Percentiles rank a stretch among this genome's conserved stretches.
phyloP scores from a whole-genome alignment of 2,329 filamentous ascomycete genomes.

The Coniochaeta pulveracea region DNA sequence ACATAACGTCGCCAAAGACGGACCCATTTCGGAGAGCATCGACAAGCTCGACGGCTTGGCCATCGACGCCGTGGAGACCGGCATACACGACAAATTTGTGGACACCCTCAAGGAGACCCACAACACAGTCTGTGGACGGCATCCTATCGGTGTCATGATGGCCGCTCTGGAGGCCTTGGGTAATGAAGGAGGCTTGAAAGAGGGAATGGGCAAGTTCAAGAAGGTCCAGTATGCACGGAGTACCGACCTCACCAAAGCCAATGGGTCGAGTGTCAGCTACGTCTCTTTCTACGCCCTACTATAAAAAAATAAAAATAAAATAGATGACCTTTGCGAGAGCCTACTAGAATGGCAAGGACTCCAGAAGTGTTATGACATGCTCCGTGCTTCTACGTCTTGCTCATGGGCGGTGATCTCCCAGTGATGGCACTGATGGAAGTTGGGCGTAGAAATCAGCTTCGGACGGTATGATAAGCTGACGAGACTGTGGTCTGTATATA shows the following conservation, averaged over 20 bases:
- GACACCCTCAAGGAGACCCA: conserved; percentile 57
- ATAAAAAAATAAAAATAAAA: too few species aligned
- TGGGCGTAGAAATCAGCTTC: too few species aligned
- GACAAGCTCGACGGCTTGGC: conserved; percentile 66
- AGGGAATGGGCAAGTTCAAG: conserved; percentile 48
- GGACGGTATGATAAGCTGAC: too few species aligned
- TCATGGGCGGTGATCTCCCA: too few species aligned
- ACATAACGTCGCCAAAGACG: conserved; percentile 4
- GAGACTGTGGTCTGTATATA: too few species aligned
- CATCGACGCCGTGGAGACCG: conserved; percentile 75
- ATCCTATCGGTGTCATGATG: conserved; percentile 91
- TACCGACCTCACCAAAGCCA: conserved; percentile 53
- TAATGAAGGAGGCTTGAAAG: conserved; percentile 19
- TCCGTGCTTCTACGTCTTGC: too few species aligned
- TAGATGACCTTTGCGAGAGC: too few species aligned
- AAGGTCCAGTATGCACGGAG: conserved; percentile 86
- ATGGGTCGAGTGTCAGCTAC: conserved; percentile 87
- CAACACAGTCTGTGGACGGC: conserved; percentile 89
- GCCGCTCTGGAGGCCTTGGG: conserved; percentile 64
- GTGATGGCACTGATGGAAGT: too few species aligned
- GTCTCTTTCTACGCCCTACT: conserved; percentile 80
- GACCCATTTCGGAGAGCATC: conserved; percentile 72
- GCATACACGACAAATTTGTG: conserved; percentile 59
- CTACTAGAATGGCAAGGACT: too few species aligned
- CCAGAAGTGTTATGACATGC: too few species aligned